phyloP scores from a whole-genome alignment of 805 yeast genomes.

The Candida corydali region DNA sequence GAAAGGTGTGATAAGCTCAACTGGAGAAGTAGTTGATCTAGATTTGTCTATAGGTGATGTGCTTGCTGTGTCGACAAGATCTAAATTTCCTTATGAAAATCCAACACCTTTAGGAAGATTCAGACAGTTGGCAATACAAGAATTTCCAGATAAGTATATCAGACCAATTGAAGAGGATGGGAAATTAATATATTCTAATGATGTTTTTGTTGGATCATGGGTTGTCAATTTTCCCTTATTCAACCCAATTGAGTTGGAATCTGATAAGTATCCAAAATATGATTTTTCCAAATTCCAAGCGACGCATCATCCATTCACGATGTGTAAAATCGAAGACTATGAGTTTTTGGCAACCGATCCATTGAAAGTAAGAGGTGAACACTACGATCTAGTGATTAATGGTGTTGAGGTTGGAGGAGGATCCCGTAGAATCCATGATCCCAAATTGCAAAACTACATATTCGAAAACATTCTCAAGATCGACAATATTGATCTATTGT shows the following conservation, averaged over 20 bases:
- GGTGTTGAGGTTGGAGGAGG: conserved; percentile 99
- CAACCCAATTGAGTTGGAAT: conserved; percentile 58
- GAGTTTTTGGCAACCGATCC: conserved; percentile 52
- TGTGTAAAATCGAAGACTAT: conserved; percentile 74
- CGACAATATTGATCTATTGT: conserved; percentile 52
- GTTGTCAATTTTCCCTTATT: conserved; percentile 90
- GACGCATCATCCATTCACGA: conserved; percentile 97
- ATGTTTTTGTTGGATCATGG: conserved; percentile 69
- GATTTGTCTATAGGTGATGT: conserved; percentile 63
- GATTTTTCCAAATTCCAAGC: conserved; percentile 48
- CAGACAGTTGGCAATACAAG: conserved; percentile 67
- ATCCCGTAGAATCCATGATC: conserved; percentile 88
- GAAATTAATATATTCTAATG: conserved; percentile 14
- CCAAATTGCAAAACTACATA: conserved; percentile 68
- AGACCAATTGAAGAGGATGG: conserved; percentile 27
- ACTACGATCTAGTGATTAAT: conserved; percentile 88
- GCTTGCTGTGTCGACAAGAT: conserved; percentile 75
- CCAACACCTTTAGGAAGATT: conserved; percentile 92
- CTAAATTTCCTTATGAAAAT: conserved; percentile 70
- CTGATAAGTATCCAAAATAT: conserved; percentile 57
- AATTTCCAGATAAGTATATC: conserved; percentile 48
- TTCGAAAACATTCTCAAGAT: conserved; percentile 64
- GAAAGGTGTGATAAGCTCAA: conserved; percentile 18
- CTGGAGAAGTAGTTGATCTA: conserved; percentile 25
- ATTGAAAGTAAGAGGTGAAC: conserved; percentile 74